Evolutionary conservation across 2,329 filamentous ascomycete genomes (phyloP).

Genomic region (Sporothrix euskadiensis): DNA sequence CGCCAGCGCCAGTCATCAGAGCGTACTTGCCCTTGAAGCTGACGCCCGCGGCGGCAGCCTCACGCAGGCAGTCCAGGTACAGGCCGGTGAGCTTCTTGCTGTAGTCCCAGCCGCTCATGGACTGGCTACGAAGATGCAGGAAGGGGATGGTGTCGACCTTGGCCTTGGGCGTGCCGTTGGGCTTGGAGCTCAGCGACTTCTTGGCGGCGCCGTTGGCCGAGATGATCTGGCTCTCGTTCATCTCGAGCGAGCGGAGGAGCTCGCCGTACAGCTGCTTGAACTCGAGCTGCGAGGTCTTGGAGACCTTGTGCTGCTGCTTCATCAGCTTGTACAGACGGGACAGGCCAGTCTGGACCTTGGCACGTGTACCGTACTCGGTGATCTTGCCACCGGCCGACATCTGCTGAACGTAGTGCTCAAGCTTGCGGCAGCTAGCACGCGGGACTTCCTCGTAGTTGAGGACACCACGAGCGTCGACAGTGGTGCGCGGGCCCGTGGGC

Average conservation of each 20-base stretch:
- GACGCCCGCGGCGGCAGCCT: conserved; percentile 82
- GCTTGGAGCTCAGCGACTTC: conserved; percentile 51
- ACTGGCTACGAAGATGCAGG: conserved; percentile 92
- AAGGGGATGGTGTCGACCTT: conserved; percentile 98
- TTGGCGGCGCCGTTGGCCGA: conserved; percentile 55
- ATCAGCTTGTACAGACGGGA: conserved; percentile 97
- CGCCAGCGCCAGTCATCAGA: conserved; percentile 97
- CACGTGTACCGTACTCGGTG: conserved; percentile 96
- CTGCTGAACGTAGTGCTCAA: conserved; percentile 97
- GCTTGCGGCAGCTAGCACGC: conserved; percentile 85
- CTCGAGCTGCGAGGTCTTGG: conserved; percentile 92
- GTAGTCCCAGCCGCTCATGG: conserved; percentile 95
- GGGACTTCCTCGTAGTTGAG: conserved; percentile 88
- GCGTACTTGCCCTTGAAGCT: conserved; percentile 94
- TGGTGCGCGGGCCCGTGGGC: conserved; percentile 88
- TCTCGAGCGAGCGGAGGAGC: conserved; percentile 87
- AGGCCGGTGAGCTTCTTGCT: conserved; percentile 96
- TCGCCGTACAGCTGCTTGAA: conserved; percentile 95
- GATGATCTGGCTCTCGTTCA: conserved; percentile 98
- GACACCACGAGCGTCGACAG: conserved; percentile 88
- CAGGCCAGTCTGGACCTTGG: conserved; percentile 95
- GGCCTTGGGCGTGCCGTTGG: conserved; percentile 66
- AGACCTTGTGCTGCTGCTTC: conserved; percentile 96
- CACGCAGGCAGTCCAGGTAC: conserved; percentile 89
- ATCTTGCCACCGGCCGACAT: conserved; percentile 99